These are phyloP conservation scores for Cicer pinnatifidum DNA, from an alignment of 306 rosid species.

Conservation along the genomic window DNA sequence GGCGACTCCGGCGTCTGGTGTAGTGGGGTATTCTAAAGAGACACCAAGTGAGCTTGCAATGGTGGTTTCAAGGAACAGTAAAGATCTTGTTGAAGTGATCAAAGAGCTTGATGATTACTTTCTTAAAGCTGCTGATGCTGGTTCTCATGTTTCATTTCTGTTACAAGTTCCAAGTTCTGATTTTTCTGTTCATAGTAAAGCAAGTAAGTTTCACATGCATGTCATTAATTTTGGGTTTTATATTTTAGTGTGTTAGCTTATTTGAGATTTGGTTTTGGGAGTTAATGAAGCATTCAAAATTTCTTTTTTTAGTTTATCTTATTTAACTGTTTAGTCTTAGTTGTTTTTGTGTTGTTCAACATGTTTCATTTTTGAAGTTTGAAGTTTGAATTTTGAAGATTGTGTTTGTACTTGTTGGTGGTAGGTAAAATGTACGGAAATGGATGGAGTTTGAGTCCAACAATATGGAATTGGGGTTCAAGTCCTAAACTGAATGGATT, in stretches of 20 bases:
- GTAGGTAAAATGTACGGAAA: constrained; percentile 72
- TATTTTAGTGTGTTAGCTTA: not conserved
- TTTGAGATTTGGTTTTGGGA: constrained; percentile 12
- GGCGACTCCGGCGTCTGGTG: constrained; percentile 62
- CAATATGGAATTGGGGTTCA: constrained; percentile 74
- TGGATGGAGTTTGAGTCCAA: constrained; percentile 74
- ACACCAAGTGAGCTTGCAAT: constrained; percentile 73
- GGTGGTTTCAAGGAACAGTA: constrained; percentile 80
- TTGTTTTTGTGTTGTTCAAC: constrained; percentile 5
- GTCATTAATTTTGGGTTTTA: not conserved
- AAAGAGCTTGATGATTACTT: constrained; percentile 94
- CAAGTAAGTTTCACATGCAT: constrained; percentile 55
- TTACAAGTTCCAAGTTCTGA: constrained; percentile 76
- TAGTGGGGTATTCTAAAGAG: constrained; percentile 66
- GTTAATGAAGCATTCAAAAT: not conserved
- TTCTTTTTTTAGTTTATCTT: not conserved
- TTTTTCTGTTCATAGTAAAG: constrained; percentile 63
- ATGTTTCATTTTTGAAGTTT: not conserved
- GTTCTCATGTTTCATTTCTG: constrained; percentile 66
- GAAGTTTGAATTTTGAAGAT: constrained; percentile 12
- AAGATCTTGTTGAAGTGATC: constrained; percentile 80
- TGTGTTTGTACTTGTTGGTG: constrained; percentile 31
- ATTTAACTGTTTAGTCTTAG: not conserved
- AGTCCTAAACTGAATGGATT: constrained; percentile 63
- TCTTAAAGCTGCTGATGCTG: constrained; percentile 89